These are phyloP conservation scores for Monosporozyma siamensis DNA, from an alignment of 805 yeast genomes.

Conservation along the genomic window DNA sequence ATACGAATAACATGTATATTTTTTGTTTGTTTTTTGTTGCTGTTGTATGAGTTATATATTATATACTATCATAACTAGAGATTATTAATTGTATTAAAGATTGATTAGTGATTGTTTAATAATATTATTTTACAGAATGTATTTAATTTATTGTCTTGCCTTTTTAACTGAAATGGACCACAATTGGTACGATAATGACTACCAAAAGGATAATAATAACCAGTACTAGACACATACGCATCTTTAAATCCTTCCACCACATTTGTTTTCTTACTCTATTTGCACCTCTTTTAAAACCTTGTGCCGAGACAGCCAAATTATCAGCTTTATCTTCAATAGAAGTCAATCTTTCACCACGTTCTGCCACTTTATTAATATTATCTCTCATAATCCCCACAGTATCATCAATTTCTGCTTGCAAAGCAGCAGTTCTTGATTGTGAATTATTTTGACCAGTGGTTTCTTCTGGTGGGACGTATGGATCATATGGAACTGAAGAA, in stretches of 20 bases:
- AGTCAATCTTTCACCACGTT: conserved; percentile 85
- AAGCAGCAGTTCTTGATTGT: conserved; percentile 60
- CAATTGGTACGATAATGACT: conserved; percentile 87
- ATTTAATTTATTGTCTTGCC: neutral
- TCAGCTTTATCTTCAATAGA: conserved; percentile 90
- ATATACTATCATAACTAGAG: too few species aligned
- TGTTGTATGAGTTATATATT: too few species aligned
- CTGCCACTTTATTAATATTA: conserved; percentile 90
- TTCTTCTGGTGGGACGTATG: conserved; percentile 59
- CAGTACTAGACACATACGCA: conserved; percentile 82
- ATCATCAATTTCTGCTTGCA: conserved; percentile 88
- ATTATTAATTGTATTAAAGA: too few species aligned
- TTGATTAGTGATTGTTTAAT: too few species aligned
- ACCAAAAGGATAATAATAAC: conserved; percentile 73
- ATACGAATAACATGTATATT: too few species aligned
- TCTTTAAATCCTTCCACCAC: conserved; percentile 99
- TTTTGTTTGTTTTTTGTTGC: too few species aligned
- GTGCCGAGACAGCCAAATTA: conserved; percentile 83
- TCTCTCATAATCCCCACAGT: conserved; percentile 97
- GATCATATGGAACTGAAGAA: conserved; percentile 76
- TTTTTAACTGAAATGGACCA: conserved; percentile 65
- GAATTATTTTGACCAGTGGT: conserved; percentile 5
- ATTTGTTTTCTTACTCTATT: conserved; percentile 94
- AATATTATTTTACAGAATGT: too few species aligned
- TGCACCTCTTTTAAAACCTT: conserved; percentile 92